Conservation (phyloP, 2,329 filamentous ascomycete species). For the Colletotrichum tropicicola region DNA sequence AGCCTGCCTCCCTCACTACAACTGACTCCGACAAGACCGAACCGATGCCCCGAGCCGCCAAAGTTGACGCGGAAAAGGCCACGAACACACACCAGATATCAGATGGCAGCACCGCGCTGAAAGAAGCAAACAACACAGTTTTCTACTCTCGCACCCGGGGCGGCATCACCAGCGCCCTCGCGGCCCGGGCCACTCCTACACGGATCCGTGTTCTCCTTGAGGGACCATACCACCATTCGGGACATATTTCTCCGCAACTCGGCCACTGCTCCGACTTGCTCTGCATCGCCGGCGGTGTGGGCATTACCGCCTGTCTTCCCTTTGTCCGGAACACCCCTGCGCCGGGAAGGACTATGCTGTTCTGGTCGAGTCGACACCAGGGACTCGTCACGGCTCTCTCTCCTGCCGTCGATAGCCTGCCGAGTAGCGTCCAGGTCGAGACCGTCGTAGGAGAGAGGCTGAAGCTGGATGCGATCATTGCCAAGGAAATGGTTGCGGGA, state of each 20-base stretch:
- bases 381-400: not conserved
- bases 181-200: not conserved
- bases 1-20: not conserved
- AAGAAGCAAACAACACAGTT: not conserved
- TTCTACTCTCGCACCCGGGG: not conserved
- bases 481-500: not conserved
- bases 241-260: not conserved
- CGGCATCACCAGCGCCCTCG: not conserved
- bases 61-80: constrained; percentile 9
- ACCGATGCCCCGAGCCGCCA: not conserved
- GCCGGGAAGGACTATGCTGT: not conserved
- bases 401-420: not conserved
- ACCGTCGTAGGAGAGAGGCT: constrained; percentile 12
- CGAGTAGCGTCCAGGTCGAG: constrained; percentile 15
- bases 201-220: constrained; percentile 5
- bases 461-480: not conserved
- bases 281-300: constrained; percentile 17
- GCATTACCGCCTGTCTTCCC: constrained; percentile 12
- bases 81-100: not conserved
- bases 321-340: not conserved
- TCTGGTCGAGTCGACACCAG: constrained; percentile 8
- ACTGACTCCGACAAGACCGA: not conserved
- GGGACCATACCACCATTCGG: constrained; percentile 2
- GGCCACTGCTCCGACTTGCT: constrained; percentile 16
- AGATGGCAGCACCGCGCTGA: not conserved